phyloP scores from a whole-genome alignment of 2,329 filamentous ascomycete genomes.

The Onygena corvina region DNA sequence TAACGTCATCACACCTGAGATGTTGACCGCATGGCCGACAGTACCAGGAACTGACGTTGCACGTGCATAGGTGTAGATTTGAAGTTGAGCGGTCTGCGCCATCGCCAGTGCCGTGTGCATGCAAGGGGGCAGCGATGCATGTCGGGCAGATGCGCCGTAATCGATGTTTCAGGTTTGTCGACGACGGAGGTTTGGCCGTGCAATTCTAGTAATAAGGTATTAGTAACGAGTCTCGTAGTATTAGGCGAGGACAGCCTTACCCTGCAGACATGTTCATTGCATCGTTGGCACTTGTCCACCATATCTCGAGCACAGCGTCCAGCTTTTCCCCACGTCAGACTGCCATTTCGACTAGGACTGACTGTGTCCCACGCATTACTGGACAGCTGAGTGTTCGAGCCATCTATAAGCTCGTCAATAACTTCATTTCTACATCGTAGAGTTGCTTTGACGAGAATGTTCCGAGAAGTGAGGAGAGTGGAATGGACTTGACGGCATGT shows the following conservation, averaged over 20 bases:
- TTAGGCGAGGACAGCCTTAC: conserved; percentile 40
- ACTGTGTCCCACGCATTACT: not conserved
- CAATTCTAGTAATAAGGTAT: conserved; percentile 58
- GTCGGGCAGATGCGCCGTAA: conserved; percentile 69
- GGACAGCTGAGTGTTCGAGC: not conserved
- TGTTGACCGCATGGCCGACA: conserved; percentile 71
- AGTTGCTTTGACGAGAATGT: conserved; percentile 59
- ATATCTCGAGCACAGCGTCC: conserved; percentile 65
- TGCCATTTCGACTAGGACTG: not conserved
- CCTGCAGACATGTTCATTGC: conserved; percentile 65
- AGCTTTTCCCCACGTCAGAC: not conserved
- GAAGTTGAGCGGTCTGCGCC: conserved; percentile 18
- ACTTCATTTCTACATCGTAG: conserved; percentile 68
- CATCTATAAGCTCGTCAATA: conserved; percentile 19
- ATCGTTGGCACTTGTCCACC: conserved; percentile 71
- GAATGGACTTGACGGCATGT: conserved; percentile 70
- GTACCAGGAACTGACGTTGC: conserved; percentile 56
- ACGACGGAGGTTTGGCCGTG: conserved; percentile 66
- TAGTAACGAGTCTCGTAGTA: not conserved
- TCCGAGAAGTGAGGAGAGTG: conserved; percentile 66
- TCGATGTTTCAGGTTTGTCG: conserved; percentile 54
- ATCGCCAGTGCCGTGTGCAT: conserved; percentile 19
- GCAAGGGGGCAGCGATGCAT: conserved; percentile 61
- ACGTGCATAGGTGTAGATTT: conserved; percentile 44
- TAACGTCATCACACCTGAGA: conserved; percentile 47